Conservation (phyloP, 2,329 filamentous ascomycete species). For the Colletotrichum navitas region DNA sequence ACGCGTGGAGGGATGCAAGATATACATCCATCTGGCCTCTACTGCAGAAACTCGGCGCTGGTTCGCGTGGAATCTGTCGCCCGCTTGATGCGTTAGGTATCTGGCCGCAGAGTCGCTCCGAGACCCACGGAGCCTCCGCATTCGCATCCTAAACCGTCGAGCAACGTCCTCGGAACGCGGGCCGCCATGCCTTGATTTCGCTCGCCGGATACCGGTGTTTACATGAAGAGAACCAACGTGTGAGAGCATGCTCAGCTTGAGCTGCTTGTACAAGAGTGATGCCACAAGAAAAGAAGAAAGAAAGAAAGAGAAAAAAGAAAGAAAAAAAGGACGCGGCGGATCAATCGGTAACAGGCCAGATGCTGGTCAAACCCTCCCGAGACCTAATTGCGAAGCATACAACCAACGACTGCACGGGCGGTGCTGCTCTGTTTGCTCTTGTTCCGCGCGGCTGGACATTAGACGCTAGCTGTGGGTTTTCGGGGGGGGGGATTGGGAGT, state of each 20-base stretch:
- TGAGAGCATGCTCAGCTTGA: not conserved
- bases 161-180: conserved; percentile 30
- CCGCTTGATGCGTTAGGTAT: not conserved
- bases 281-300: no score
- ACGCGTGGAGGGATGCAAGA: not conserved
- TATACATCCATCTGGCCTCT: not conserved
- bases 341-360: not conserved
- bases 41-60: not conserved
- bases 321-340: not conserved
- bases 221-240: not conserved
- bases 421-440: not conserved
- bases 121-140: conserved; percentile 20
- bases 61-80: not conserved
- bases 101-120: conserved; percentile 5
- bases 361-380: not conserved
- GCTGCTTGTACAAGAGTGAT: not conserved
- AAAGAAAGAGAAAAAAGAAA: no score
- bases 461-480: not conserved
- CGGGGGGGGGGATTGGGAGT: not conserved
- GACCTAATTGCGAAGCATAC: not conserved
- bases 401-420: not conserved
- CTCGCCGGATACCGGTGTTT: not conserved
- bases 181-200: conserved; percentile 28
- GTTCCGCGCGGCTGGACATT: not conserved
- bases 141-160: conserved; percentile 23